Evolutionary conservation across 2,329 filamentous ascomycete genomes (phyloP).

Genomic region (Dendryphion nanum): DNA sequence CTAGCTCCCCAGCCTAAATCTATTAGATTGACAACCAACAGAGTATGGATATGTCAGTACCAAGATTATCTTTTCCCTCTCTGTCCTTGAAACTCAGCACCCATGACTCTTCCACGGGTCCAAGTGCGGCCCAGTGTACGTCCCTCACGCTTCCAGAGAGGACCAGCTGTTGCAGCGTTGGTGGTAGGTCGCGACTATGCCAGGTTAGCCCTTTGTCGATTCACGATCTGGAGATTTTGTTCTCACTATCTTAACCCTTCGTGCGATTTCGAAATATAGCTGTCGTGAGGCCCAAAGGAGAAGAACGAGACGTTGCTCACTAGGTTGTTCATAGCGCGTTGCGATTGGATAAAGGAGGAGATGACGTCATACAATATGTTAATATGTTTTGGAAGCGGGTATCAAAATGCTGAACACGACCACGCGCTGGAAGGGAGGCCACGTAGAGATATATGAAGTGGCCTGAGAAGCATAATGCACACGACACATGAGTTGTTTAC

Average conservation of each 20-base stretch:
- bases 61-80: constrained; percentile 22
- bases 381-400: too few relatives aligned
- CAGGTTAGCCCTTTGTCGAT: neutral
- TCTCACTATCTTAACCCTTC: constrained; percentile 32
- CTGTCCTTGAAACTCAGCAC: constrained; percentile 30
- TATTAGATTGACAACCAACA: neutral
- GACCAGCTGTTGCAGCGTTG: constrained; percentile 25
- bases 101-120: constrained; percentile 31
- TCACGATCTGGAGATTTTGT: neutral
- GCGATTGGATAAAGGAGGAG: constrained; percentile 20
- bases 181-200: constrained; percentile 27
- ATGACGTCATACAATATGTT: constrained; percentile 38
- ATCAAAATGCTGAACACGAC: too few relatives aligned
- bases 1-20: constrained; percentile 20
- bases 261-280: constrained; percentile 31
- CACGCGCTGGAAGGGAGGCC: too few relatives aligned
- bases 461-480: neutral
- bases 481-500: constrained; percentile 1
- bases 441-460: too few relatives aligned
- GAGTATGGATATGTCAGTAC: constrained; percentile 3
- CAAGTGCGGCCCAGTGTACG: constrained; percentile 32
- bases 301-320: constrained; percentile 28
- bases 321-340: constrained; percentile 24
- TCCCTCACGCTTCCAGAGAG: constrained; percentile 21
- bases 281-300: constrained; percentile 33